Evolutionary conservation across 345 rosid species (phyloP).

Genomic region (Eucalyptus shirleyi): DNA sequence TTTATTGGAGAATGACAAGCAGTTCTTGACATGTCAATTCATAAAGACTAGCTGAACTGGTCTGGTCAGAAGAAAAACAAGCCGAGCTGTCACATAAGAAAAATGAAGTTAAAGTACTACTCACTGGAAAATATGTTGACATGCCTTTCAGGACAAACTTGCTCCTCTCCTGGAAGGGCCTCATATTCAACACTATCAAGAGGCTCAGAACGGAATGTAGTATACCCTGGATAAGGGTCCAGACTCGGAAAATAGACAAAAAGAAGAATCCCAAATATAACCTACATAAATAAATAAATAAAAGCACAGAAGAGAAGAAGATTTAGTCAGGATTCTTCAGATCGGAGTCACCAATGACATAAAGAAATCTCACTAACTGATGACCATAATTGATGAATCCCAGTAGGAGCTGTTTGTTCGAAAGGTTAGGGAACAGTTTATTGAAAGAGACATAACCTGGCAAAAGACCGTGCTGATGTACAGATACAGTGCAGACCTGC

Average conservation of each 20-base stretch:
- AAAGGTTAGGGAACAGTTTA: background rate
- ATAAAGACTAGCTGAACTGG: background rate
- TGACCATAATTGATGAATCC: background rate
- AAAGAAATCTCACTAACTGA: background rate
- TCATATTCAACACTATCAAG: constrained; percentile 52
- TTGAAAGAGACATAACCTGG: constrained; percentile 31
- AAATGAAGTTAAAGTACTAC: background rate
- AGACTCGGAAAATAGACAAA: constrained; percentile 56
- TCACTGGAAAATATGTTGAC: constrained; percentile 71
- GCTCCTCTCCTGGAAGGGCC: constrained; percentile 66
- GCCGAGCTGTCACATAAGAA: background rate
- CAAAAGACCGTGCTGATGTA: constrained; percentile 45
- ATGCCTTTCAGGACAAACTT: constrained; percentile 71
- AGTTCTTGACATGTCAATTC: background rate
- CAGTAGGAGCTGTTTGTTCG: background rate
- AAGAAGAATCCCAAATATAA: constrained; percentile 64
- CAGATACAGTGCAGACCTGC: constrained; percentile 23
- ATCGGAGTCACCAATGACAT: background rate
- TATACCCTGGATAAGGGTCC: constrained; percentile 66
- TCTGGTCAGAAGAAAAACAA: background rate
- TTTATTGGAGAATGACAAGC: background rate
- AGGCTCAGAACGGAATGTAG: constrained; percentile 23
- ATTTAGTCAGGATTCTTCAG: background rate
- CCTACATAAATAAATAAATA: constrained; percentile 21
- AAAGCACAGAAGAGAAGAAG: background rate